Evolutionary conservation across 1,284 basidiomycete species (phyloP).

Genomic region (Thelephora terrestris): DNA sequence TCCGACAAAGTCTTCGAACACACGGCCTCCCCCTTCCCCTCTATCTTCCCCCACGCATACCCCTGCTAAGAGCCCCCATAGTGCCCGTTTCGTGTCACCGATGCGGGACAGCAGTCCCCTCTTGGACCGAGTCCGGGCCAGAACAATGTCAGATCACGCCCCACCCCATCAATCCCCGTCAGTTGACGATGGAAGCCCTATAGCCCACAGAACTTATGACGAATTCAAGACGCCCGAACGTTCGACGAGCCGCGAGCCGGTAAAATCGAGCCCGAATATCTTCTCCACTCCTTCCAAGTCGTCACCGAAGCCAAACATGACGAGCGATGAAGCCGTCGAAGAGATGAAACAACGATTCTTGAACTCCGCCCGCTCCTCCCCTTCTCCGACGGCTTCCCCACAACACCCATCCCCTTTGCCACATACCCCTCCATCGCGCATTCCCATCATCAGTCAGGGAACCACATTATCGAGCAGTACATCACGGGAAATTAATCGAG

Average conservation of each 20-base stretch:
- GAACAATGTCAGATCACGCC: not conserved
- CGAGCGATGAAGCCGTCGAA: constrained; percentile 44
- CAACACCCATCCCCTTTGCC: constrained; percentile 9
- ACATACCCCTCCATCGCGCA: not conserved
- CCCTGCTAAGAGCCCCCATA: not conserved
- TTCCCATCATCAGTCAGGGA: not conserved
- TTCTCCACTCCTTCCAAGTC: not conserved
- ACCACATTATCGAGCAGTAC: too few species aligned
- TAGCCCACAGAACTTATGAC: constrained; percentile 21
- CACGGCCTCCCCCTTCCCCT: constrained; percentile 7
- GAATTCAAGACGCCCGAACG: constrained; percentile 20
- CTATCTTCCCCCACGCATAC: constrained; percentile 8
- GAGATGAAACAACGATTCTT: constrained; percentile 57
- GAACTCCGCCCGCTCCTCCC: constrained; percentile 19
- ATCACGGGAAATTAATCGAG: too few species aligned
- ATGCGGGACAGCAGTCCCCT: constrained; percentile 18
- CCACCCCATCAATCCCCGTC: not conserved
- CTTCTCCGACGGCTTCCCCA: constrained; percentile 6
- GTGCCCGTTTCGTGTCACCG: not conserved
- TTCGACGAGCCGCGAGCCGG: constrained; percentile 8
- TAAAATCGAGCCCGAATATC: constrained; percentile 12
- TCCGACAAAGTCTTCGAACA: constrained; percentile 17
- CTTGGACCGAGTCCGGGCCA: constrained; percentile 14
- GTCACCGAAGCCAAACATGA: constrained; percentile 12
- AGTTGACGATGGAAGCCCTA: constrained; percentile 10